Percentiles rank a stretch among this genome's conserved stretches.
Conservation (phyloP, 106 monocot species). For the Dioscorea dumetorum region DNA sequence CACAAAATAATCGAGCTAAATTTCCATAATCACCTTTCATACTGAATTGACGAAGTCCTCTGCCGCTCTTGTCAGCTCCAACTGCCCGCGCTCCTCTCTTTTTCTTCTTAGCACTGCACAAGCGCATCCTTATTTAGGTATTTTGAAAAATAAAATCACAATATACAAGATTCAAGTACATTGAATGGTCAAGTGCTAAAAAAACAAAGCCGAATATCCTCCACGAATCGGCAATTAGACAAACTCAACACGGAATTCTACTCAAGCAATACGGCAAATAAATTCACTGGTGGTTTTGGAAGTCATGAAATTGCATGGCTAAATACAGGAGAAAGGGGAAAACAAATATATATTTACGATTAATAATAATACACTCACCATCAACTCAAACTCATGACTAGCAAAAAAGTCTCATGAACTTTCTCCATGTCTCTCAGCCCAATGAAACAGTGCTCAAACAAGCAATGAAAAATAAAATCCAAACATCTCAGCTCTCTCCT, state of each 20-base stretch:
- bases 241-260: no score
- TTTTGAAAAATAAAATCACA: neutral
- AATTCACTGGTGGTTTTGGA: neutral
- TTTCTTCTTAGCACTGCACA: slow-evolving; percentile 78
- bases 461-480: no score
- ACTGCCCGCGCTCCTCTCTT: slow-evolving; percentile 76
- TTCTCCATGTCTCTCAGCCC: no score
- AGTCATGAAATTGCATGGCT: neutral
- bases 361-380: neutral
- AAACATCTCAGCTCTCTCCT: no score
- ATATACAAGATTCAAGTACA: no score
- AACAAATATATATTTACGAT: neutral
- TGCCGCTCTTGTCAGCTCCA: slow-evolving; percentile 85
- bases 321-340: neutral
- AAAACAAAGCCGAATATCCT: neutral
- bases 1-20: neutral
- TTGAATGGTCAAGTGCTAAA: neutral
- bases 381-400: neutral
- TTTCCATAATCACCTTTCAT: slow-evolving; percentile 55
- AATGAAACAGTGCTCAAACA: no score
- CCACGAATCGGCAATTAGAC: no score
- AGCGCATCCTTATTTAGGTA: neutral
- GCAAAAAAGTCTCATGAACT: no score
- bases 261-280: neutral
- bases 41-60: slow-evolving; percentile 76